phyloP scores from a whole-genome alignment of 768 basidiomycete genomes.

The Trametes cubensis region DNA sequence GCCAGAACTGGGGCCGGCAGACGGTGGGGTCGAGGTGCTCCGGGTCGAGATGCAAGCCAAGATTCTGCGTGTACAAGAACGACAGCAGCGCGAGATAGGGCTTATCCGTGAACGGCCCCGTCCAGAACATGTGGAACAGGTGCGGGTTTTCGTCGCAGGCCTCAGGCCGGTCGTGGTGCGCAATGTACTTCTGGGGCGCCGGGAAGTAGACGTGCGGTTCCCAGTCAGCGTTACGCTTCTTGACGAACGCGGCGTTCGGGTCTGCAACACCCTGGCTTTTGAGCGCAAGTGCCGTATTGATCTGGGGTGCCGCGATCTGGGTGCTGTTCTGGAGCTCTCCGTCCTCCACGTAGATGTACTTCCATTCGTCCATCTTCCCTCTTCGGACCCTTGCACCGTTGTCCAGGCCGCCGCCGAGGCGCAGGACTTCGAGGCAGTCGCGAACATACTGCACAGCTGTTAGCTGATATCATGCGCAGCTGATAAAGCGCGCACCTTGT shows the following conservation, averaged over 20 bases:
- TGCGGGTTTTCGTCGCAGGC: slow-evolving; percentile 83
- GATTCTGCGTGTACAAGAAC: slow-evolving; percentile 95
- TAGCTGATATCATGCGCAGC: slow-evolving; percentile 12
- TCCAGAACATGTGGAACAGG: slow-evolving; percentile 99
- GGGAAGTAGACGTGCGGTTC: slow-evolving; percentile 58
- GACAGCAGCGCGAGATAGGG: slow-evolving; percentile 94
- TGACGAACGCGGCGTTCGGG: slow-evolving; percentile 56
- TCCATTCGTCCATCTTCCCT: slow-evolving; percentile 80
- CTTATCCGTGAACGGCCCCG: slow-evolving; percentile 97
- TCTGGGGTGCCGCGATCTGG: slow-evolving; percentile 34
- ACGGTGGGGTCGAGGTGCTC: slow-evolving; percentile 51
- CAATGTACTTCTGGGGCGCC: slow-evolving; percentile 53
- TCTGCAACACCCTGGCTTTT: slow-evolving; percentile 41
- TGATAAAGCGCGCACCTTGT: slow-evolving; percentile 54
- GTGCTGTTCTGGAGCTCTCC: slow-evolving; percentile 43
- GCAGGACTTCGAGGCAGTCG: slow-evolving; percentile 92
- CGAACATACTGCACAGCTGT: slow-evolving; percentile 76
- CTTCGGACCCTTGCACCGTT: slow-evolving; percentile 74
- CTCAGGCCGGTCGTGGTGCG: slow-evolving; percentile 56
- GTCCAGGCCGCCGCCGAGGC: slow-evolving; percentile 89
- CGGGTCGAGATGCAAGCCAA: slow-evolving; percentile 70
- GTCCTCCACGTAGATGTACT: slow-evolving; percentile 83
- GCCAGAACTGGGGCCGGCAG: slow-evolving; percentile 93
- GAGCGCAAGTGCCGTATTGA: slow-evolving; percentile 32
- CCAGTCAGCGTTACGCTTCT: slow-evolving; percentile 64